Base-by-base conservation (phyloP, 2,329 filamentous ascomycete species). In the Fusarium camptoceras region DNA sequence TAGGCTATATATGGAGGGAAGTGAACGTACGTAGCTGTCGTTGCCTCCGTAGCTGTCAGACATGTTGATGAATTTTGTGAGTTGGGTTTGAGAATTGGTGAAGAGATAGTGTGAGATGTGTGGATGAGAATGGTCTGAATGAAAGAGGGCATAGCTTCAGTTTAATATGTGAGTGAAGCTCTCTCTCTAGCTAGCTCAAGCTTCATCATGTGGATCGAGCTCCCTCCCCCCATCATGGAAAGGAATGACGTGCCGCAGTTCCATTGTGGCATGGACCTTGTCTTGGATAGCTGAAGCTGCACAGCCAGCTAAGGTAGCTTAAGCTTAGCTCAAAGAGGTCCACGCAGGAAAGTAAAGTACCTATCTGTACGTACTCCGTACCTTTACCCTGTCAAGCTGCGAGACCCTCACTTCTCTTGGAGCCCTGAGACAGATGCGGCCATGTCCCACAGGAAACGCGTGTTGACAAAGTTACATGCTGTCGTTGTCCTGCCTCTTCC, bases 21-120 rank as follows among this genome's bases (percentile, higher is more conserved):
- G 37, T 28, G 67, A 51, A 51, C 75, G 41, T 67, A 76, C 74
- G 66, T 69, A 73, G 64, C 76, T 72, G 65, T 76, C 77, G 76
- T 74, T 68, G 61, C 77, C 77, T 71, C 79, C 78, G 80, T 83
- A 80, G 75, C 79, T 78, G 81, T 82, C 84, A 81, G 84, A 86
- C 84, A 86, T 83, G 57, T 34, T 81, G 72, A 68, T 49, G n/a
- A n/a, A n/a, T 34, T 44, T 64, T 55, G 51, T n/a, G 16, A 18
- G 16, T 39, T 55, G n/a, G n/a, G 24, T 53, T 57, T 27, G 24
- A 37, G 44, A 58, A 34, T 15, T 30, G 37, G 10, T 41, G 34
- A 55, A 25, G 22, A 44, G 54, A 49, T 63, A 30, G 42, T 60
- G 25, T n/a, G 12, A 57, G 42, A 54, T 53, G 54, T 31, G 49